phyloP scores from a whole-genome alignment of 2,329 filamentous ascomycete species.

The Lachnellula subtilissima region DNA sequence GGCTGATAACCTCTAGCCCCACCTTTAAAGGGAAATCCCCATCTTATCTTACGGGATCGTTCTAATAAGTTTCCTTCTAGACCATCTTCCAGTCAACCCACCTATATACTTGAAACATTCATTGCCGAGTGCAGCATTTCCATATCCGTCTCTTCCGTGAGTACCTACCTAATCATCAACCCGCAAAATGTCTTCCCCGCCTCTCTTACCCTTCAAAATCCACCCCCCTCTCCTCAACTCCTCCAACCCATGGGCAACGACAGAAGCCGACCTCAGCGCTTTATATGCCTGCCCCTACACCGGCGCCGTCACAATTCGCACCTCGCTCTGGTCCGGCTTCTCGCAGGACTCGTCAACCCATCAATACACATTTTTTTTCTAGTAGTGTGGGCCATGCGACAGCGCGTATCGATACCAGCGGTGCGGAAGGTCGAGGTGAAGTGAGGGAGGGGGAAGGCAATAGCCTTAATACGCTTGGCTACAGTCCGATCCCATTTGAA shows the following conservation, averaged over 20 bases:
- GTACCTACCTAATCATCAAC: background rate
- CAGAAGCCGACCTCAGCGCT: slow-evolving; percentile 51
- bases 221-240: slow-evolving; percentile 63
- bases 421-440: slow-evolving; percentile 11
- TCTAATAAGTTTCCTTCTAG: too few species aligned
- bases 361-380: slow-evolving; percentile 64
- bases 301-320: slow-evolving; percentile 71
- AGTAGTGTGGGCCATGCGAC: slow-evolving; percentile 33
- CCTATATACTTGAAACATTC: too few species aligned
- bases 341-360: slow-evolving; percentile 55
- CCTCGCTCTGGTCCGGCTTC: slow-evolving; percentile 62
- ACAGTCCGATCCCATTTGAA: slow-evolving; percentile 59
- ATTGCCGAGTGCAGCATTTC: too few species aligned
- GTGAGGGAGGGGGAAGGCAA: slow-evolving; percentile 31
- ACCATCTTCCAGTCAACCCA: too few species aligned
- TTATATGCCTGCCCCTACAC: slow-evolving; percentile 60
- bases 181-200: background rate
- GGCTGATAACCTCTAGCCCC: too few species aligned
- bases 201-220: slow-evolving; percentile 11
- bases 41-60: too few species aligned
- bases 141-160: too few species aligned
- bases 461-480: slow-evolving; percentile 68
- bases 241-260: slow-evolving; percentile 71
- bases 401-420: slow-evolving; percentile 1
- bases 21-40: too few species aligned